Evolutionary conservation across 805 yeast genomes (phyloP).

Genomic region (Candida awuae): DNA sequence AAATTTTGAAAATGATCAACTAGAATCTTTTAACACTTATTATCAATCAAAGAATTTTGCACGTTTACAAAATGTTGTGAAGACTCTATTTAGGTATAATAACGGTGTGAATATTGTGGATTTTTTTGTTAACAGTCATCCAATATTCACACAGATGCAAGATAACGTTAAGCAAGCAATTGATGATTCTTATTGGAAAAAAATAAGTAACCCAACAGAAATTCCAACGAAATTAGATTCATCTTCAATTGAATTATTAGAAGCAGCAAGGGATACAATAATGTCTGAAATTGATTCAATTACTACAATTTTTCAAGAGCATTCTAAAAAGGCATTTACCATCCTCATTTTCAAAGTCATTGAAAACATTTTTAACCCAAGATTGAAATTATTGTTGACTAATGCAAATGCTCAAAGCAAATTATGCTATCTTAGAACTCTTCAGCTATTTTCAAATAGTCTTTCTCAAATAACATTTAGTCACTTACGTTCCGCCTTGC

Average conservation of each 20-base stretch:
- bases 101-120: constrained; percentile 79
- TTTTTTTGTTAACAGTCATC: constrained; percentile 73
- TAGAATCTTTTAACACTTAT: constrained; percentile 66
- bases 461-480: constrained; percentile 49
- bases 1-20: constrained; percentile 60
- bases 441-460: constrained; percentile 57
- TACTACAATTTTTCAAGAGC: constrained; percentile 52
- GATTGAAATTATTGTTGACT: constrained; percentile 49
- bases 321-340: constrained; percentile 56
- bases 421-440: constrained; percentile 66
- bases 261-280: constrained; percentile 50
- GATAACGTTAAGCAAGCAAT: constrained; percentile 16
- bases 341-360: constrained; percentile 68
- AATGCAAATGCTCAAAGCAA: constrained; percentile 56
- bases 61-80: constrained; percentile 71
- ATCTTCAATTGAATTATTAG: constrained; percentile 43
- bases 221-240: constrained; percentile 43
- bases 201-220: constrained; percentile 51
- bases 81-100: constrained; percentile 68
- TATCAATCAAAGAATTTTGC: constrained; percentile 58
- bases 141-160: constrained; percentile 48
- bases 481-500: constrained; percentile 55
- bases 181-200: constrained; percentile 42
- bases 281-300: constrained; percentile 69
- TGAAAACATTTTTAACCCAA: constrained; percentile 58